Percentiles rank a stretch among this genome's conserved stretches.
phyloP scores from a whole-genome alignment of 176 grass and related monocot species.

The Canna indica region DNA sequence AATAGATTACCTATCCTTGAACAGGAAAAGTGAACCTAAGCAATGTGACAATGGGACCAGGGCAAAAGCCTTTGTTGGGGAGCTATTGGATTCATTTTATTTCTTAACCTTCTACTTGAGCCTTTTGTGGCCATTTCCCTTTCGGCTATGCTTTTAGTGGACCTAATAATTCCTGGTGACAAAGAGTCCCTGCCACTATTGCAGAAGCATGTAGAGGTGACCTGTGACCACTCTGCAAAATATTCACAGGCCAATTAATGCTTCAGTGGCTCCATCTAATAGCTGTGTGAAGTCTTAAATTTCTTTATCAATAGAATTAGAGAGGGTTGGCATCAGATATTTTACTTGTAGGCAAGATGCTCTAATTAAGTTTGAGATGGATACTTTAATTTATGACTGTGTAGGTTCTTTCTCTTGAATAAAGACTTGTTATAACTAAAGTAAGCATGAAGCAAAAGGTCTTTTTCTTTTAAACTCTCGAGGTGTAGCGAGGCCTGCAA shows the following conservation, averaged over 20 bases:
- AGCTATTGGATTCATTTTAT: background rate
- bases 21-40: background rate
- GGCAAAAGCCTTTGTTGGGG: background rate
- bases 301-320: too few relatives aligned
- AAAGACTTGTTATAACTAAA: background rate
- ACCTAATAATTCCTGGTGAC: background rate
- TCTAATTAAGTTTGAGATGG: too few relatives aligned
- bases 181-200: too few relatives aligned
- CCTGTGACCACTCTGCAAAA: too few relatives aligned
- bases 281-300: too few relatives aligned
- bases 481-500: background rate
- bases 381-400: too few relatives aligned
- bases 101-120: background rate
- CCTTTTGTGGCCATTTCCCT: background rate
- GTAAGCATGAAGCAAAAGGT: background rate
- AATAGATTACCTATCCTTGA: background rate
- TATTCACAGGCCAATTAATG: too few relatives aligned
- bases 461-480: too few relatives aligned
- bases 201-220: background rate
- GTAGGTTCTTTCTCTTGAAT: background rate
- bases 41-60: background rate
- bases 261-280: too few relatives aligned
- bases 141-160: background rate
- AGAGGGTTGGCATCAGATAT: too few relatives aligned
- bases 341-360: too few relatives aligned